phyloP scores from a whole-genome alignment of 257 asterid species.

The Solanum peruvianum region DNA sequence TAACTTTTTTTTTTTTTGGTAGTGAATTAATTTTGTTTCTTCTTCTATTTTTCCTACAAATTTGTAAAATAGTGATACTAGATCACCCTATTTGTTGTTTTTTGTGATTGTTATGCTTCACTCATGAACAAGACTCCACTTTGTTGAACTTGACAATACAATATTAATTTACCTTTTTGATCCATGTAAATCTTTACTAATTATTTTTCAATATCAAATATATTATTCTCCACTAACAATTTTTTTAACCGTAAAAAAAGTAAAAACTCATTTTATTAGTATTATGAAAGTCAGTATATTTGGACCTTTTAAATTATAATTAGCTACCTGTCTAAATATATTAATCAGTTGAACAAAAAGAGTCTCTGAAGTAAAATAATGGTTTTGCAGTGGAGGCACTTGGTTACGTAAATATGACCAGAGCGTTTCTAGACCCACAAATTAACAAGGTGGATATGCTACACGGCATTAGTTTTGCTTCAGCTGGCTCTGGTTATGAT shows the following conservation, averaged over 20 bases:
- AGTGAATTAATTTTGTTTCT: not conserved
- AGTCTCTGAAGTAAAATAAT: not conserved
- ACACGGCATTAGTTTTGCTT: conserved; percentile 48
- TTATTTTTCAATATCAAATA: too few relatives aligned
- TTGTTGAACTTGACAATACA: too few relatives aligned
- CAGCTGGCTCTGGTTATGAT: conserved; percentile 52
- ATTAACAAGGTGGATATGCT: conserved; percentile 22
- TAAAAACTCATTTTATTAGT: not conserved
- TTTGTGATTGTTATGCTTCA: not conserved
- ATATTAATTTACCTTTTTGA: not conserved
- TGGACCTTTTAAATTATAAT: not conserved
- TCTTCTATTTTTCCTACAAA: not conserved
- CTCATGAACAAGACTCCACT: not conserved
- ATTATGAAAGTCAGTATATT: not conserved
- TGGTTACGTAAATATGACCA: conserved; percentile 15
- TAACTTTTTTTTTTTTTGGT: too few relatives aligned
- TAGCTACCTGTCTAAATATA: not conserved
- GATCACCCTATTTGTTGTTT: not conserved
- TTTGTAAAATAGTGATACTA: not conserved
- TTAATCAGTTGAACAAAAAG: not conserved
- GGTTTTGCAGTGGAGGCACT: conserved; percentile 26
- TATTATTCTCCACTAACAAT: not conserved
- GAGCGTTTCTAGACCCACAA: conserved; percentile 36
- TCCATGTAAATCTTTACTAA: not conserved
- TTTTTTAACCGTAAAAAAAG: not conserved